Percentiles rank a stretch among this genome's conserved stretches.
Conservation (phyloP, 371 early-diverging fungal genomes). For the Cokeromyces recurvatus region DNA sequence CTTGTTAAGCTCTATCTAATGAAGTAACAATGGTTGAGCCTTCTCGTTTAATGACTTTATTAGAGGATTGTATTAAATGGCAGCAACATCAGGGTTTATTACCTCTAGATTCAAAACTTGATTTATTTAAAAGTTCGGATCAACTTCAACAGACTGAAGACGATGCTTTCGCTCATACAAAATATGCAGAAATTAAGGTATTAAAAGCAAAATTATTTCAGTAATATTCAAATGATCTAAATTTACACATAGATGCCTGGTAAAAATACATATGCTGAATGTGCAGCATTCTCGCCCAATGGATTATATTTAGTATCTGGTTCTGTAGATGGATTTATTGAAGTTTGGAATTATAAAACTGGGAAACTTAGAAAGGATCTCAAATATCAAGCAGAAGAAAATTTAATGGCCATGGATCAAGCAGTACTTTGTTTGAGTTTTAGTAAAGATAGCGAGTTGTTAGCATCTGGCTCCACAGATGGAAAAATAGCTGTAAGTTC, state of each 20-base stretch:
- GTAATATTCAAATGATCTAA: not conserved
- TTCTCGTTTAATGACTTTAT: conserved; percentile 72
- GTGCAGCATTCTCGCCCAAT: conserved; percentile 78
- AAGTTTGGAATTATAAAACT: conserved; percentile 89
- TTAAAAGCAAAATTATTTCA: not conserved
- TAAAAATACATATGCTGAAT: conserved; percentile 81
- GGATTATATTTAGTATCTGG: conserved; percentile 87
- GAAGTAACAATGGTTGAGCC: conserved; percentile 80
- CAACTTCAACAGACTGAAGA: conserved; percentile 57
- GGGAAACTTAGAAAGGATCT: conserved; percentile 89
- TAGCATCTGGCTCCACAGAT: conserved; percentile 85
- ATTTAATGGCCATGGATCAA: conserved; percentile 90
- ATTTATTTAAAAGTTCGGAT: conserved; percentile 72
- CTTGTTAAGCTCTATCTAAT: conserved; percentile 51
- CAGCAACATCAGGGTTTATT: conserved; percentile 81
- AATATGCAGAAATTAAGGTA: conserved; percentile 76
- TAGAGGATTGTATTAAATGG: conserved; percentile 85
- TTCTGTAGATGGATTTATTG: conserved; percentile 90
- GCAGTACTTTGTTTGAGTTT: conserved; percentile 78
- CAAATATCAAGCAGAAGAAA: conserved; percentile 88
- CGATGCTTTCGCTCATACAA: conserved; percentile 64
- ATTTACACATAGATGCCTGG: conserved; percentile 65
- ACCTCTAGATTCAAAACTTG: conserved; percentile 63
- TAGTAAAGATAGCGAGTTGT: conserved; percentile 69
- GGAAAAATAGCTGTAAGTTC: conserved; percentile 75